Evolutionary conservation across 2,329 filamentous ascomycete genomes (phyloP).

Genomic region (Clarireedia monteithiana): DNA sequence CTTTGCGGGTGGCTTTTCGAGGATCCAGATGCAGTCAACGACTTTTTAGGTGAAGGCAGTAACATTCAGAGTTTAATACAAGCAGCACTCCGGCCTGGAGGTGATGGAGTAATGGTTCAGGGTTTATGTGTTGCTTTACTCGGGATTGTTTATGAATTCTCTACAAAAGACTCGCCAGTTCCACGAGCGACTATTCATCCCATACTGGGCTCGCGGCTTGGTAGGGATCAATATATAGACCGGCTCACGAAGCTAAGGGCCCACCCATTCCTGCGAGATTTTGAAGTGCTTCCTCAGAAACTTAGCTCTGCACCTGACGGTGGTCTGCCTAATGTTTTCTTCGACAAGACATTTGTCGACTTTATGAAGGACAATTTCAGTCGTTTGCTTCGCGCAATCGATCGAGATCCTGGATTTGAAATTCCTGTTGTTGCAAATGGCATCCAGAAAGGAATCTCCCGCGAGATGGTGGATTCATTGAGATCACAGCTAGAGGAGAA

Average conservation of each 20-base stretch:
- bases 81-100: conserved; percentile 50
- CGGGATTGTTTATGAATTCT: conserved; percentile 92
- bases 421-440: conserved; percentile 73
- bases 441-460: conserved; percentile 82
- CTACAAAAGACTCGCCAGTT: conserved; percentile 91
- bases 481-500: conserved; percentile 70
- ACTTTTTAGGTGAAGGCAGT: conserved; percentile 86
- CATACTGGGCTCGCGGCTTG: conserved; percentile 67
- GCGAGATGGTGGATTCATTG: conserved; percentile 82
- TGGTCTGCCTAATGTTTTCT: conserved; percentile 70
- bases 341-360: conserved; percentile 80
- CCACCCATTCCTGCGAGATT: conserved; percentile 75
- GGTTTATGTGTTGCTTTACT: conserved; percentile 80
- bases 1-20: conserved; percentile 88
- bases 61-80: conserved; percentile 83
- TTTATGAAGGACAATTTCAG: conserved; percentile 96
- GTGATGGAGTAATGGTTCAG: conserved; percentile 60
- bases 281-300: conserved; percentile 75
- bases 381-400: conserved; percentile 73
- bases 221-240: conserved; percentile 81
- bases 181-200: conserved; percentile 73
- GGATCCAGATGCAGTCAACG: conserved; percentile 82
- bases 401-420: conserved; percentile 83
- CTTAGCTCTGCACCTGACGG: conserved; percentile 43
- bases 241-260: conserved; percentile 70